Conservation (phyloP, 73 alveolate genomes). For the Paramecium sonneborni region DNA sequence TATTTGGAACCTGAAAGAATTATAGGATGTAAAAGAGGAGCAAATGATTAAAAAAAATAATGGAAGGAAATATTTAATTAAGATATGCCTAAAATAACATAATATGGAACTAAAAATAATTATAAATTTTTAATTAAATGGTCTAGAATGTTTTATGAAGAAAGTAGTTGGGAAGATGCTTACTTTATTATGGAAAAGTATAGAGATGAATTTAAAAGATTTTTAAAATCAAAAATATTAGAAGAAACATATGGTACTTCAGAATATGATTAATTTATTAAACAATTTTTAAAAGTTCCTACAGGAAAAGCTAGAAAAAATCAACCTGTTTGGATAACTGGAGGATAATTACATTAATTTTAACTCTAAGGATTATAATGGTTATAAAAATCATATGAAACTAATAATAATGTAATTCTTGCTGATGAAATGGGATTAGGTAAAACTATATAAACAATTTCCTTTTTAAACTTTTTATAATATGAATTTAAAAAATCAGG, state of each 20-base stretch:
- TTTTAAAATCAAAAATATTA: conserved; percentile 52
- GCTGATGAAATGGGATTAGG: conserved; percentile 99
- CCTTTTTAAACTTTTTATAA: conserved; percentile 80
- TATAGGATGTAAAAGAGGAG: conserved; percentile 63
- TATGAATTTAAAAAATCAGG: conserved; percentile 71
- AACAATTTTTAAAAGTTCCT: not conserved
- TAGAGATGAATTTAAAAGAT: conserved; percentile 39
- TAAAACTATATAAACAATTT: conserved; percentile 94
- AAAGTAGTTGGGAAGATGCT: conserved; percentile 72
- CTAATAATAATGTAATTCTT: conserved; percentile 88
- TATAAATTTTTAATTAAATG: conserved; percentile 71
- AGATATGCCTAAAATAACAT: not conserved
- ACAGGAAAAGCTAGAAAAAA: conserved; percentile 9
- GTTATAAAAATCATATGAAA: conserved; percentile 86
- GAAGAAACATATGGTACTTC: conserved; percentile 58
- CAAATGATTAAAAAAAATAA: conserved; percentile 41
- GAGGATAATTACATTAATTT: conserved; percentile 86
- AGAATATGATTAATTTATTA: not conserved
- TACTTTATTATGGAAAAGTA: conserved; percentile 36
- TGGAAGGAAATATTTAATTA: conserved; percentile 50
- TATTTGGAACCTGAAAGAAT: conserved; percentile 73
- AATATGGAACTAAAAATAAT: conserved; percentile 64
- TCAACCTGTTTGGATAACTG: conserved; percentile 86
- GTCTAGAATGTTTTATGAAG: conserved; percentile 69
- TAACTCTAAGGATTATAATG: conserved; percentile 96